Conservation (phyloP, 2,329 filamentous ascomycete genomes). For the Metarhizium guizhouense region DNA sequence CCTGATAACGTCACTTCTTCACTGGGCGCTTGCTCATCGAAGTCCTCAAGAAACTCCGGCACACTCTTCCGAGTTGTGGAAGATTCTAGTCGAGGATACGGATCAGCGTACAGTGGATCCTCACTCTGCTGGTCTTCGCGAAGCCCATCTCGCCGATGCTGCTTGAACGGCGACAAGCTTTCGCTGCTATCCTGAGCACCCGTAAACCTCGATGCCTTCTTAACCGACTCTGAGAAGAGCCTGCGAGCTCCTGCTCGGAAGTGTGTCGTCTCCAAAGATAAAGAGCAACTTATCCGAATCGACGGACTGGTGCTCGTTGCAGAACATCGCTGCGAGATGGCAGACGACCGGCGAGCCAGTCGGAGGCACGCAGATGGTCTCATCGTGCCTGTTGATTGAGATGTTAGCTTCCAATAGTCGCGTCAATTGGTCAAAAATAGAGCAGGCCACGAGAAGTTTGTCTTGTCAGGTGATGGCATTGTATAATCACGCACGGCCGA, state of each 20-base stretch:
- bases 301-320: neutral
- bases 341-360: constrained; percentile 18
- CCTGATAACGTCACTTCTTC: constrained; percentile 36
- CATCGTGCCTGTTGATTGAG: constrained; percentile 22
- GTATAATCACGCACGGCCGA: constrained; percentile 34
- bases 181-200: constrained; percentile 13
- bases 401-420: constrained; percentile 2
- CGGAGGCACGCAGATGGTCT: constrained; percentile 27
- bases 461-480: constrained; percentile 29
- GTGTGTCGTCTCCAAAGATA: neutral
- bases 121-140: constrained; percentile 23
- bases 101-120: constrained; percentile 25
- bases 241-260: constrained; percentile 5
- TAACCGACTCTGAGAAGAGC: constrained; percentile 13
- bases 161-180: constrained; percentile 26
- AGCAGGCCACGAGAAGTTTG: neutral
- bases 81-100: constrained; percentile 26
- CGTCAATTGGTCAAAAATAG: neutral
- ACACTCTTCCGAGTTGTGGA: constrained; percentile 19
- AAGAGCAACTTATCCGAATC: constrained; percentile 1
- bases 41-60: constrained; percentile 24
- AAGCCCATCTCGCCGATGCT: constrained; percentile 24
- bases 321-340: constrained; percentile 1
- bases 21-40: constrained; percentile 15
- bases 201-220: constrained; percentile 8